A percentile compares a stretch with the other conserved stretches of the same genome.
Evolutionary conservation across 306 rosid genomes (phyloP).

Genomic region (Argentina anserina): DNA sequence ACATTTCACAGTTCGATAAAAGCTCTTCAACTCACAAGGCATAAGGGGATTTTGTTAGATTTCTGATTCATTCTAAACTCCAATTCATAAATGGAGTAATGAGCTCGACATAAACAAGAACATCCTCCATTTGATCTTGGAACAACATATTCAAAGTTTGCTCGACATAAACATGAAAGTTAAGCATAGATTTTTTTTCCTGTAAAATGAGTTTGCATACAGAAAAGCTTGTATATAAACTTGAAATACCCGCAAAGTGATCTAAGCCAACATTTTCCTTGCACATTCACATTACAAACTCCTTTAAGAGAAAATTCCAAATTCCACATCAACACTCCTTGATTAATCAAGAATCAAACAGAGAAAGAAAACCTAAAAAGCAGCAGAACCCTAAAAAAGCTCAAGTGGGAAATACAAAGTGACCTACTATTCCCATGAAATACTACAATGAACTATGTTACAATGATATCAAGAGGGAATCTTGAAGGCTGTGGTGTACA

Average conservation of each 20-base stretch:
- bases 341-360: neutral
- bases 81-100: no score
- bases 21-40: neutral
- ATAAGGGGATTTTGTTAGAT: neutral
- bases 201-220: neutral
- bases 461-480: conserved; percentile 35
- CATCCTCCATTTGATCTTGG: neutral
- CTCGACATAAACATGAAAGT: neutral
- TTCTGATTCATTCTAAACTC: neutral
- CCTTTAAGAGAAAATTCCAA: conserved; percentile 4
- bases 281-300: conserved; percentile 10
- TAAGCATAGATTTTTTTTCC: neutral
- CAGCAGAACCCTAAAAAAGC: neutral
- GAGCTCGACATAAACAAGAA: neutral
- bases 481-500: conserved; percentile 41
- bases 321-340: neutral
- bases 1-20: neutral
- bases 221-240: conserved; percentile 8
- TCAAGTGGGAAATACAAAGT: neutral
- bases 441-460: conserved; percentile 7
- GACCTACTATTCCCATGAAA: conserved; percentile 12
- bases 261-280: neutral
- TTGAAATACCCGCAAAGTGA: conserved; percentile 31
- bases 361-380: neutral
- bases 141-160: neutral